phyloP scores from a whole-genome alignment of 140 eudicot genomes.

The Anethum foeniculum region DNA sequence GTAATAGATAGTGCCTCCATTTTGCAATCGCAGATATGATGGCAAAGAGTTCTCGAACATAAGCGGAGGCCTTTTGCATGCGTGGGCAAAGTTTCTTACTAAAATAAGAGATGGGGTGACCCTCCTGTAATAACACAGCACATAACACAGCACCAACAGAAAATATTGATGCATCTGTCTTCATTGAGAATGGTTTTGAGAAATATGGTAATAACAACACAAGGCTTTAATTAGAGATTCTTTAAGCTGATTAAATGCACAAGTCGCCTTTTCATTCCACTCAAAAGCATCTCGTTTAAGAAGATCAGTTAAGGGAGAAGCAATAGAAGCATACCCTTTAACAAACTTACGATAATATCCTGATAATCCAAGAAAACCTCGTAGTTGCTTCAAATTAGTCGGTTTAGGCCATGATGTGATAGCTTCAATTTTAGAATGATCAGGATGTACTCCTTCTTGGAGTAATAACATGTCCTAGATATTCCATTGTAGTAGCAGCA shows the following conservation, averaged over 20 bases:
- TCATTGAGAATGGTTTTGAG: neutral
- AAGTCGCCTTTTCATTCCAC: neutral
- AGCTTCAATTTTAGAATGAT: neutral
- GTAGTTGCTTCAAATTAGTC: neutral
- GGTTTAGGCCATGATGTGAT: neutral
- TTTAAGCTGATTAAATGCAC: neutral
- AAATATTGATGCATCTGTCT: neutral
- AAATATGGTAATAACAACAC: neutral
- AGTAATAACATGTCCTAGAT: neutral
- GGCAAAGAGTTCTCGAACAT: slow-evolving; percentile 1
- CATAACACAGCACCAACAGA: too few relatives aligned
- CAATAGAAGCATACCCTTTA: neutral
- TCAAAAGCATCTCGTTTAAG: neutral
- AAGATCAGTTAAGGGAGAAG: neutral
- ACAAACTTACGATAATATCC: neutral
- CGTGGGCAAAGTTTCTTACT: neutral
- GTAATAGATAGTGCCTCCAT: slow-evolving; percentile 4
- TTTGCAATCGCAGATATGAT: neutral
- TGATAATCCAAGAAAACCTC: neutral
- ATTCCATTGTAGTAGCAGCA: neutral
- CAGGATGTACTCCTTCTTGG: neutral
- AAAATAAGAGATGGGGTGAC: neutral
- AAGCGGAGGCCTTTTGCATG: neutral
- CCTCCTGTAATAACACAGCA: neutral
- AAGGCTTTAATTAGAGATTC: neutral